These are phyloP conservation scores for Raphanus hybrid DNA, from an alignment of 441 rosid species.

Conservation along the genomic window DNA sequence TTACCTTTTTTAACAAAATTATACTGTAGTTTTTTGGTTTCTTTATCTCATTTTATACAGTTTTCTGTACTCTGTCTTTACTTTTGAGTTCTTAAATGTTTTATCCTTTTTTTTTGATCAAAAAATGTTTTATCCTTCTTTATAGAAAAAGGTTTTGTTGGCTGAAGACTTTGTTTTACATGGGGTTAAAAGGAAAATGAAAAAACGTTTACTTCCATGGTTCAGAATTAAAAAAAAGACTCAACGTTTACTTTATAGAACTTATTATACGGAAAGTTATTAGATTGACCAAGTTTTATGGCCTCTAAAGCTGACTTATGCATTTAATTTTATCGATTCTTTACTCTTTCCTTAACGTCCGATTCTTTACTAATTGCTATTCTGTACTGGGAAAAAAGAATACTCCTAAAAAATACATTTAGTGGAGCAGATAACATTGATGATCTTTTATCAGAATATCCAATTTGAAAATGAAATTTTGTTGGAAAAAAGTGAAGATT, in stretches of 20 bases:
- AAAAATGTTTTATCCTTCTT: not conserved
- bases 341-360: not conserved
- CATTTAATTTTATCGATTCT: constrained; percentile 5
- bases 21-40: constrained; percentile 8
- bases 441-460: constrained; percentile 20
- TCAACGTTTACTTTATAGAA: constrained; percentile 5
- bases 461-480: not conserved
- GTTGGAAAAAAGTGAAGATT: not conserved
- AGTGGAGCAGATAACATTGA: constrained; percentile 21
- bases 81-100: not conserved
- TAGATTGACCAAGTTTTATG: constrained; percentile 9
- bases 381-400: not conserved
- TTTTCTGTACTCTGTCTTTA: not conserved
- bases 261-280: not conserved
- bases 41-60: constrained; percentile 2
- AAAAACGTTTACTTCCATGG: not conserved
- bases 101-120: constrained; percentile 4
- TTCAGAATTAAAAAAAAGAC: constrained; percentile 20
- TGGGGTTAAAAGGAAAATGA: constrained; percentile 7
- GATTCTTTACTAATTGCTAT: not conserved
- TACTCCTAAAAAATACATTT: not conserved
- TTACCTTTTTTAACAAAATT: constrained; percentile 10
- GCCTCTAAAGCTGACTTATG: constrained; percentile 22
- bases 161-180: constrained; percentile 32
- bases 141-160: constrained; percentile 1